phyloP scores from a whole-genome alignment of 2,329 filamentous ascomycete genomes.

The Ophiocordyceps camponoti-leonardi region DNA sequence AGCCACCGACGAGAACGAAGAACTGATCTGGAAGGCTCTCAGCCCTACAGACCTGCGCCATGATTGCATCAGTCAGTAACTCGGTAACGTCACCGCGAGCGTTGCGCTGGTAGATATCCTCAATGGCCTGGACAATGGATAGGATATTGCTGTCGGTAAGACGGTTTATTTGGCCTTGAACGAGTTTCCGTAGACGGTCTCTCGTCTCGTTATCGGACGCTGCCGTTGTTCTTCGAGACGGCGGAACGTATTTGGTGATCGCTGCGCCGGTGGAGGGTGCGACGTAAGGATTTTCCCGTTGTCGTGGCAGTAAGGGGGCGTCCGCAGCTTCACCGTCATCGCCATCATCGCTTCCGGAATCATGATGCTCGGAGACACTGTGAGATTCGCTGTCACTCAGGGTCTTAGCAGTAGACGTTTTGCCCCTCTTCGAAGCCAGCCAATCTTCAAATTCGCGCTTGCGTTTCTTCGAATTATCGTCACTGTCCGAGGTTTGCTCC shows the following conservation, averaged over 20 bases:
- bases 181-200: slow-evolving; percentile 55
- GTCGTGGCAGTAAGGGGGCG: slow-evolving; percentile 21
- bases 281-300: slow-evolving; percentile 75
- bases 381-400: neutral
- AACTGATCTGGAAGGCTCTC: slow-evolving; percentile 74
- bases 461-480: slow-evolving; percentile 43
- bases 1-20: slow-evolving; percentile 77
- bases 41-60: slow-evolving; percentile 64
- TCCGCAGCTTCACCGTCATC: slow-evolving; percentile 14
- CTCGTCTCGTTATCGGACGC: slow-evolving; percentile 50
- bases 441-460: slow-evolving; percentile 41
- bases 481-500: slow-evolving; percentile 27
- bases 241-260: slow-evolving; percentile 69
- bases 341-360: slow-evolving; percentile 8
- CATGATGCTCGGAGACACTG: slow-evolving; percentile 8
- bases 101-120: slow-evolving; percentile 67
- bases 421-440: slow-evolving; percentile 36
- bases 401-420: neutral
- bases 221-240: slow-evolving; percentile 53
- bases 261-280: slow-evolving; percentile 40
- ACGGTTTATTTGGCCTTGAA: slow-evolving; percentile 81
- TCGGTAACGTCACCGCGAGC: slow-evolving; percentile 80
- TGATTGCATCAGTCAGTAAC: slow-evolving; percentile 57
- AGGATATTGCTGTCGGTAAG: slow-evolving; percentile 82
- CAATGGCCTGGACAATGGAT: slow-evolving; percentile 66